Base-by-base conservation (phyloP, 139 green algal species). In the Chlamydomonas sp. region DNA sequence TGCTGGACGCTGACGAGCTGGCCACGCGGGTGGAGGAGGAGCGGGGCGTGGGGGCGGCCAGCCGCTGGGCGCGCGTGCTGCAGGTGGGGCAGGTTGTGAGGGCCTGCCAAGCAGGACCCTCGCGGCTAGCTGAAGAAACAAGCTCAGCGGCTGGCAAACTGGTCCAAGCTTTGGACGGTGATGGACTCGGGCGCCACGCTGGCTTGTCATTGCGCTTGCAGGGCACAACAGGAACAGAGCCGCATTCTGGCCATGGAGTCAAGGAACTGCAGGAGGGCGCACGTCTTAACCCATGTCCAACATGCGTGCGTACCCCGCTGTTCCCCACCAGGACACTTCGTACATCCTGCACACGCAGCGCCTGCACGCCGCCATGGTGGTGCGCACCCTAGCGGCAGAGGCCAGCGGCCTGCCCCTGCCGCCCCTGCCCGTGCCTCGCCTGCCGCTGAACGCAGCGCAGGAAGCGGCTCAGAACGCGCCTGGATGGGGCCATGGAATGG, bases 1-100 rank as follows among this genome's bases (percentile, higher is more conserved):
- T 92, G 64, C 63, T 85, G 79, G 88, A 86, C 15, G 84, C 78
- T 2, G 88, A 90, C 60, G 89, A 92, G 72, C 72, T 67, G 72
- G 88, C 81, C 63, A 80, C 83, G 69, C 71, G 17, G 85, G 85
- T 79, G 60, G 85, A 12, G 20, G 80, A 87, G 67, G 67, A 84
- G 63, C 73, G 80, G 12, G 78, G 60, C 17, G 67, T 85, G 20
- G 85, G 80, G 18, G 78, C 80, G 20, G 89, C 12, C 49, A 89
- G 80, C 76, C 10, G 6, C 49, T 81, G 88, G 80, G 72, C 17
- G 63, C 57, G 6, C 60, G 71, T 66, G 57, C 85, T 90, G 80
- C 89, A 86, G 82, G 82, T 86, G 71, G 1, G 82, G 3, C 4
- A n/a, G 4, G 72, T 20, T 20, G 4, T 76, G 69, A 5, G 69